phyloP scores from a whole-genome alignment of 225 moss, liverwort and hornwort genomes.

The Antitrichia curtipendula region DNA sequence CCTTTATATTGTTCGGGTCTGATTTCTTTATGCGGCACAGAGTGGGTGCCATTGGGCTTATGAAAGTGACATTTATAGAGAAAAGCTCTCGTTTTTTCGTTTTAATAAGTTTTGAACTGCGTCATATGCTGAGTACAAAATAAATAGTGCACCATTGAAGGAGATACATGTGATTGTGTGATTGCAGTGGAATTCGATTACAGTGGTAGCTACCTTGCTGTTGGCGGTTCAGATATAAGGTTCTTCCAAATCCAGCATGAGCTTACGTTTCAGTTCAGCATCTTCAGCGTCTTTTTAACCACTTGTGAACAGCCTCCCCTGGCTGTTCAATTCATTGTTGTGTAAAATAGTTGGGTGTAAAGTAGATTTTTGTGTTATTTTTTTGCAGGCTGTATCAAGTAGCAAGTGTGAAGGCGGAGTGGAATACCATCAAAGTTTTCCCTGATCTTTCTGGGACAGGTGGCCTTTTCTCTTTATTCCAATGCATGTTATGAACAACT shows the following conservation, averaged over 20 bases:
- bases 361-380: neutral
- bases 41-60: neutral
- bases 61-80: neutral
- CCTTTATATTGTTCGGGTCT: neutral
- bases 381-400: conserved; percentile 81
- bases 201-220: conserved; percentile 93
- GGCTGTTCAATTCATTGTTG: neutral
- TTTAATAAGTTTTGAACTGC: neutral
- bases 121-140: neutral
- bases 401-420: conserved; percentile 96
- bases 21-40: neutral
- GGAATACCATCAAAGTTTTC: conserved; percentile 90
- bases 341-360: neutral
- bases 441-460: conserved; percentile 98
- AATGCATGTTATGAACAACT: neutral
- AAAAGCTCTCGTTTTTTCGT: neutral
- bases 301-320: neutral
- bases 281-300: neutral
- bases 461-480: neutral
- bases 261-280: neutral
- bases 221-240: conserved; percentile 97
- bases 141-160: neutral
- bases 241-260: neutral
- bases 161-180: neutral
- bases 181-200: conserved; percentile 92